phyloP scores from a whole-genome alignment of 495 filamentous ascomycete species.

The Penicillium arizonense region DNA sequence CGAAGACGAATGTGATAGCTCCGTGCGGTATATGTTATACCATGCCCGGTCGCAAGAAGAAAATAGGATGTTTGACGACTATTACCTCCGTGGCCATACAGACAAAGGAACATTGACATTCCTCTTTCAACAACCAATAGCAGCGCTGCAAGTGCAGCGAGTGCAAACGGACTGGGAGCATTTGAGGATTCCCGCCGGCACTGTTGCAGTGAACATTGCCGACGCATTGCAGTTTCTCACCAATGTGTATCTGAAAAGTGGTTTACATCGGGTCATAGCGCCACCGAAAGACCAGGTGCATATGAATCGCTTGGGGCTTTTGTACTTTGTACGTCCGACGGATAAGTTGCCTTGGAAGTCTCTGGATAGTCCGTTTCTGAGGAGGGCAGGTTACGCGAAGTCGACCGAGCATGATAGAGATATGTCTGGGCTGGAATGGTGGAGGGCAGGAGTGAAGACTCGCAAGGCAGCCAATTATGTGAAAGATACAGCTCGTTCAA shows the following conservation, averaged over 20 bases:
- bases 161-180: slow-evolving; percentile 22
- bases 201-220: slow-evolving; percentile 46
- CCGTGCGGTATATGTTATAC: slow-evolving; percentile 57
- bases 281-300: slow-evolving; percentile 45
- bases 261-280: slow-evolving; percentile 47
- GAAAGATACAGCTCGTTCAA: not conserved
- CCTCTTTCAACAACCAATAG: slow-evolving; percentile 55
- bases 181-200: slow-evolving; percentile 19
- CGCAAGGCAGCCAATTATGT: slow-evolving; percentile 1
- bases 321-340: slow-evolving; percentile 45
- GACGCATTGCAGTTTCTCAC: slow-evolving; percentile 43
- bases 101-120: slow-evolving; percentile 54
- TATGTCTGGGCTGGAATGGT: slow-evolving; percentile 4
- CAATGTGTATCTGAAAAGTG: slow-evolving; percentile 43
- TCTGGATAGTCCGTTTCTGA: slow-evolving; percentile 17
- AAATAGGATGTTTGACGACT: slow-evolving; percentile 34
- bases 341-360: slow-evolving; percentile 21
- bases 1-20: slow-evolving; percentile 42
- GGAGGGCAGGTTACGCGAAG: slow-evolving; percentile 9
- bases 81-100: slow-evolving; percentile 50
- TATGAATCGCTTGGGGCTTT: slow-evolving; percentile 39
- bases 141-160: slow-evolving; percentile 48
- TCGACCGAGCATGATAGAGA: slow-evolving; percentile 4
- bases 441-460: slow-evolving; percentile 4
- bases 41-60: slow-evolving; percentile 42